Conservation (phyloP, 805 yeast species). For the Saitoella complicata region DNA sequence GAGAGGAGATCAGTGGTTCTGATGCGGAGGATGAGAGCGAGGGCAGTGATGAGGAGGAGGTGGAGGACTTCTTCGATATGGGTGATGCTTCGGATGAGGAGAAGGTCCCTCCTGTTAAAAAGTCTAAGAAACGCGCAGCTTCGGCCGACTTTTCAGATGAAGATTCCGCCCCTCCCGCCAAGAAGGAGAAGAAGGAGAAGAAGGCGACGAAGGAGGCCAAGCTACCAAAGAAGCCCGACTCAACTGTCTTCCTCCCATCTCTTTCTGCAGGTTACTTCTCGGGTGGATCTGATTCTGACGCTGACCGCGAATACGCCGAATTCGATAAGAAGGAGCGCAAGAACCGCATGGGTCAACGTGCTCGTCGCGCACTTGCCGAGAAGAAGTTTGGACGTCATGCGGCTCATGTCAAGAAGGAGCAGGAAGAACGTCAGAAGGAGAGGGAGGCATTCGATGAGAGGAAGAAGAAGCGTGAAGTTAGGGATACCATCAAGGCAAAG, state of each 20-base stretch:
- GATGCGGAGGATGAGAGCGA: conserved; percentile 14
- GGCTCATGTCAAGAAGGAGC: conserved; percentile 57
- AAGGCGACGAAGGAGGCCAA: background rate
- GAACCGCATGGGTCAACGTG: conserved; percentile 93
- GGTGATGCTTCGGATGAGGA: conserved; percentile 4
- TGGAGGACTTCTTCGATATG: conserved; percentile 1
- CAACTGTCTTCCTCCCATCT: conserved; percentile 38
- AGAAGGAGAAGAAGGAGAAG: conserved; percentile 13
- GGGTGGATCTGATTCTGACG: conserved; percentile 30
- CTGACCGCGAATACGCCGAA: conserved; percentile 23
- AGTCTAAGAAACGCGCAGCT: conserved; percentile 7
- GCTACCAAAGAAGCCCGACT: conserved; percentile 1
- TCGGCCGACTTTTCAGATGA: conserved; percentile 11
- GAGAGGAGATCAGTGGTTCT: conserved; percentile 11
- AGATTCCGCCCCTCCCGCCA: conserved; percentile 9
- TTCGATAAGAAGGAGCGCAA: conserved; percentile 32
- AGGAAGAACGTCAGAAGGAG: conserved; percentile 37
- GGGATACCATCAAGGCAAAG: conserved; percentile 1
- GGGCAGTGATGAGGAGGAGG: conserved; percentile 11
- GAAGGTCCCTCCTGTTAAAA: conserved; percentile 3
- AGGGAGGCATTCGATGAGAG: conserved; percentile 55
- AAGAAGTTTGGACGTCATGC: conserved; percentile 70
- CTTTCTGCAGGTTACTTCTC: conserved; percentile 70
- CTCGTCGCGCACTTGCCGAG: conserved; percentile 94
- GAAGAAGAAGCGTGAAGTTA: conserved; percentile 20